phyloP scores from a whole-genome alignment of 495 filamentous ascomycete genomes.

The Penicillium angulare region DNA sequence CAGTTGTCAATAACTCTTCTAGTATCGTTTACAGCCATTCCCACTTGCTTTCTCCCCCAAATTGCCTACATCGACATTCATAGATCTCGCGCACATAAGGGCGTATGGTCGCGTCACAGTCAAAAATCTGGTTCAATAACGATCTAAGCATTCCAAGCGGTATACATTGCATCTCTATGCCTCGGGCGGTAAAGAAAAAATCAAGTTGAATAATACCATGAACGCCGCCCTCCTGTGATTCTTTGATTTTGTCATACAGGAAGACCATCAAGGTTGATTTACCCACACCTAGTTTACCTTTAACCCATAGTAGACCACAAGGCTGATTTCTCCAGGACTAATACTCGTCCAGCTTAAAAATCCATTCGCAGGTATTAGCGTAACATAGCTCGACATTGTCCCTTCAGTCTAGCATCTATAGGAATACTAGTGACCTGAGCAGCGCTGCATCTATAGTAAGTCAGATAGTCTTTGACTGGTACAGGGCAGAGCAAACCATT shows the following conservation, averaged over 20 bases:
- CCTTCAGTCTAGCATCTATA: conserved; percentile 12
- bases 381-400: conserved; percentile 20
- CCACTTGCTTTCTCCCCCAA: conserved; percentile 11
- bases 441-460: conserved; percentile 1
- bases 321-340: conserved; percentile 28
- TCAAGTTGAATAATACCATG: conserved; percentile 6
- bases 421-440: conserved; percentile 14
- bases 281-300: conserved; percentile 49
- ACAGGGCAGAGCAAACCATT: conserved; percentile 1
- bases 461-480: background rate
- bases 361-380: conserved; percentile 36
- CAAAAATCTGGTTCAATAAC: conserved; percentile 12
- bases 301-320: conserved; percentile 44
- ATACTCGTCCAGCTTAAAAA: conserved; percentile 32
- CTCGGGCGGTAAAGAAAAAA: conserved; percentile 20
- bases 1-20: conserved; percentile 7
- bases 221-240: background rate
- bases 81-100: conserved; percentile 8
- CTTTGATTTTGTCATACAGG: conserved; percentile 8
- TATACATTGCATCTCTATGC: conserved; percentile 12
- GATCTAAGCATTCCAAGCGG: conserved; percentile 17
- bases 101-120: conserved; percentile 1
- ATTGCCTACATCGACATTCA: conserved; percentile 6
- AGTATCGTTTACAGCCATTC: conserved; percentile 13
- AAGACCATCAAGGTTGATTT: conserved; percentile 46